phyloP scores from a whole-genome alignment of 768 basidiomycete genomes.

The Mycena floridula region DNA sequence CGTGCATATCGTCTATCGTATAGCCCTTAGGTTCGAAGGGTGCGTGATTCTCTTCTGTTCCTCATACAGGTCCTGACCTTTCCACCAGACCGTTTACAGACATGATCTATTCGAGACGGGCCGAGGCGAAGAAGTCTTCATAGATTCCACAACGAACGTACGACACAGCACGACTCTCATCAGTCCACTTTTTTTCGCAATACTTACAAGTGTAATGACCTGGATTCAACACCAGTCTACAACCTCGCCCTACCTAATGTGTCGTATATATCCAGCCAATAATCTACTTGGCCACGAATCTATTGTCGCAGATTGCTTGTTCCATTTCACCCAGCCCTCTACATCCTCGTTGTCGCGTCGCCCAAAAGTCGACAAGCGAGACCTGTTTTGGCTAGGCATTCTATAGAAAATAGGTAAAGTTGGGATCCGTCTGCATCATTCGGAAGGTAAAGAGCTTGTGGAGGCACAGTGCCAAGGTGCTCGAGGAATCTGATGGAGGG shows the following conservation, averaged over 20 bases:
- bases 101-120: slow-evolving; percentile 70
- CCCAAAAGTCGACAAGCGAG: slow-evolving; percentile 93
- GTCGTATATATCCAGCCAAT: too few relatives aligned
- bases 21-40: slow-evolving; percentile 90
- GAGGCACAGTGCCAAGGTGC: slow-evolving; percentile 81
- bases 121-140: slow-evolving; percentile 23
- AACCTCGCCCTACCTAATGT: too few relatives aligned
- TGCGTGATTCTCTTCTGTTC: slow-evolving; percentile 30
- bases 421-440: slow-evolving; percentile 97
- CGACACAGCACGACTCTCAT: not conserved
- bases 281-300: too few relatives aligned
- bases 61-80: not conserved
- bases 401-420: slow-evolving; percentile 98
- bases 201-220: too few relatives aligned
- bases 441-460: slow-evolving; percentile 87
- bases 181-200: not conserved
- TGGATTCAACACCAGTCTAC: not conserved
- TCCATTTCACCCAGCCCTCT: too few relatives aligned
- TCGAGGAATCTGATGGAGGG: slow-evolving; percentile 67
- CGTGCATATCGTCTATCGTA: slow-evolving; percentile 77
- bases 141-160: slow-evolving; percentile 2
- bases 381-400: slow-evolving; percentile 49
- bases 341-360: too few relatives aligned
- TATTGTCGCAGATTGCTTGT: too few relatives aligned
- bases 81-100: slow-evolving; percentile 66